Evolutionary conservation across 305 asterid genomes (phyloP), one percentile per base, ranked within the genome.

Genomic region (Ajuga reptans): DNA sequence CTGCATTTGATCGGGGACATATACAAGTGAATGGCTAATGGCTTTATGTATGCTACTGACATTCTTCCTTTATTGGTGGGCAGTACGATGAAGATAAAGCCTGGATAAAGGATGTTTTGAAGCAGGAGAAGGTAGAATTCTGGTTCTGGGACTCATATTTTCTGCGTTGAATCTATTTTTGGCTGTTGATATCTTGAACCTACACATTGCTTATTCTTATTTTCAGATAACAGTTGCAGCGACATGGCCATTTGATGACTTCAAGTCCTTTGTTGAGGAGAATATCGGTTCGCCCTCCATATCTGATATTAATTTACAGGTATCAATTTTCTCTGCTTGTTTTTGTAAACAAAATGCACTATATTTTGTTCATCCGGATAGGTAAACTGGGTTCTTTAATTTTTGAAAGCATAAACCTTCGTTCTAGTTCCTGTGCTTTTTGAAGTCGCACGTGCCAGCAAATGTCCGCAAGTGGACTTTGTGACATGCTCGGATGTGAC

Each of bases 81-180:
- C 87, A 92, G 98, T 92, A 87, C 68, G 93, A 90, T 69, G 96
- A 87, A 64, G 95, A 88, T 79, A 92, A 86, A 71, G 65, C 86
- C 34, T 82, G 60, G 39, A 64, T 92, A 72, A 92, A 92, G 87
- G 96, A 90, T 72, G 81, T 61, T 24, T 41, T 92, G 79, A 92
- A 92, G 85, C 83, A 77, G 71, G 96, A 86, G 73, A 84, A 88
- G 92, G 98, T 84, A 71, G 51, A 75, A 31, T 47, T 55, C 16
- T 57, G 33, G 43, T 51, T 55, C 16, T 62, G 39, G 43, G 64
- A 64, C 45, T 69, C 45, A 2, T 18, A 18, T 66, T 49, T 68
- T 43, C 67, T 69, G 37, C 60, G 11, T 52, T 34, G 18, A 46
- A 51, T 62, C 37, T 68, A 60, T 9, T 49, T n/a, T n/a, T 45